Evolutionary conservation across 495 filamentous ascomycete species (phyloP), one percentile per base, ranked within the genome.

Genomic region (Penicillium manginii): DNA sequence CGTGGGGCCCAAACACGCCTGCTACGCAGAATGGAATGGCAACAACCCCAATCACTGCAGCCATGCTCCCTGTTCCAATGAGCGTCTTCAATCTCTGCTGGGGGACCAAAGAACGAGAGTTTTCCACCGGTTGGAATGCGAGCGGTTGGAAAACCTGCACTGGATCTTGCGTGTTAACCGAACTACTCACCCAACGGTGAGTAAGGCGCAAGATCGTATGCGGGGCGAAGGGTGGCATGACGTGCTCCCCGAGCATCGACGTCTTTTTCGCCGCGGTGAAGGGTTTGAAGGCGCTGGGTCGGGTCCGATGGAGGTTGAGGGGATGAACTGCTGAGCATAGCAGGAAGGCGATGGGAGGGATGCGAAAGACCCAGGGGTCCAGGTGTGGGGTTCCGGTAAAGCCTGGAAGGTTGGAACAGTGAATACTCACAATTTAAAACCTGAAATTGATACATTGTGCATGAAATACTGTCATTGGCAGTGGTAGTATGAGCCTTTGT

Each of bases 111-210:
- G 35, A 5, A n/a, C 35, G 11, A 37, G 35, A 37, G 9, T 19
- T 15, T 45, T 67, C 50, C 23, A 66, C 46, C 14, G 52, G 14
- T 52, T 61, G 31, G 15, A 62, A 4, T 62, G 73, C 22, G 60
- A 68, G 7, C 19, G 43, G 4, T 50, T 74, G 29, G 79, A 82
- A 57, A 47, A 50, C 9, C 60, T 42, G 17, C 68, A 72, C 22
- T 77, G 77, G 79, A 61, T 81, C 14, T 64, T 82, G 18, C 67
- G 79, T 2, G 74, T 72, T 7, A 64, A 67, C 52, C 64, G 73
- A 10, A 65, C 63, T 50, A 78, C 75, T 7, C 79, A 80, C 55
- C 73, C 78, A 1, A 52, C 21, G 2, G 64, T 70, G 15, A 43
- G 46, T 4, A 45, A 54, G 19, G 62, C 70, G 46, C 26, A 50